Percentiles rank a stretch among this genome's conserved stretches.
phyloP scores from a whole-genome alignment of 2,329 filamentous ascomycete species.

The Cyclaneusma minus region DNA sequence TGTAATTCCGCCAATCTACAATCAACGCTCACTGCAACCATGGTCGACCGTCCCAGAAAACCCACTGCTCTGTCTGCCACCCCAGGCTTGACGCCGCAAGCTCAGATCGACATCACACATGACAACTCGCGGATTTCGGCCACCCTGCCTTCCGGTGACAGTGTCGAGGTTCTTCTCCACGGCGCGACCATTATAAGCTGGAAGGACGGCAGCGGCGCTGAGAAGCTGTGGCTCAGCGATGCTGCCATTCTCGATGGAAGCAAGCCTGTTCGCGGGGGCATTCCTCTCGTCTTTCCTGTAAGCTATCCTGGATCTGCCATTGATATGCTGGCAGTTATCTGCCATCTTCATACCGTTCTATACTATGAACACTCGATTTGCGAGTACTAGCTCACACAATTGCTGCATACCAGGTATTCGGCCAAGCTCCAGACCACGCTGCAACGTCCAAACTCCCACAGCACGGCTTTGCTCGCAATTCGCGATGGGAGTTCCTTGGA shows the following conservation, averaged over 20 bases:
- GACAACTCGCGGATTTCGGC: slow-evolving; percentile 63
- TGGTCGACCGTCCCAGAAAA: slow-evolving; percentile 78
- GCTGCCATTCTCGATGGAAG: slow-evolving; percentile 68
- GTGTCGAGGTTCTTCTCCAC: slow-evolving; percentile 70
- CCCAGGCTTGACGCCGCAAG: slow-evolving; percentile 56
- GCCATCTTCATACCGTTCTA: not conserved
- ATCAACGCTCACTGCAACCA: no score
- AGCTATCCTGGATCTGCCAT: slow-evolving; percentile 17
- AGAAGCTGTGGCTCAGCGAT: slow-evolving; percentile 79
- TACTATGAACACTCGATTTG: not conserved
- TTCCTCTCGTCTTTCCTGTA: slow-evolving; percentile 88
- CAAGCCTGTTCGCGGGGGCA: slow-evolving; percentile 81
- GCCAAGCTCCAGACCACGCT: slow-evolving; percentile 60
- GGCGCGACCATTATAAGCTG: slow-evolving; percentile 89
- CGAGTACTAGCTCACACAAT: slow-evolving; percentile 2
- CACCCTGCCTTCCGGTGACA: slow-evolving; percentile 71
- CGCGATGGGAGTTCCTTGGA: slow-evolving; percentile 85
- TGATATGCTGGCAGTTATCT: not conserved
- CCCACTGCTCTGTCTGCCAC: slow-evolving; percentile 62
- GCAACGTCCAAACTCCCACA: slow-evolving; percentile 71
- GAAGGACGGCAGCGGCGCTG: slow-evolving; percentile 65
- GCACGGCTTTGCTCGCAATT: slow-evolving; percentile 87
- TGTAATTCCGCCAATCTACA: no score
- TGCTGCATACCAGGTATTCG: slow-evolving; percentile 52
- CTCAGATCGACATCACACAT: slow-evolving; percentile 60